Evolutionary conservation across 257 asterid genomes (phyloP).

Genomic region (Solanum appendiculatum): DNA sequence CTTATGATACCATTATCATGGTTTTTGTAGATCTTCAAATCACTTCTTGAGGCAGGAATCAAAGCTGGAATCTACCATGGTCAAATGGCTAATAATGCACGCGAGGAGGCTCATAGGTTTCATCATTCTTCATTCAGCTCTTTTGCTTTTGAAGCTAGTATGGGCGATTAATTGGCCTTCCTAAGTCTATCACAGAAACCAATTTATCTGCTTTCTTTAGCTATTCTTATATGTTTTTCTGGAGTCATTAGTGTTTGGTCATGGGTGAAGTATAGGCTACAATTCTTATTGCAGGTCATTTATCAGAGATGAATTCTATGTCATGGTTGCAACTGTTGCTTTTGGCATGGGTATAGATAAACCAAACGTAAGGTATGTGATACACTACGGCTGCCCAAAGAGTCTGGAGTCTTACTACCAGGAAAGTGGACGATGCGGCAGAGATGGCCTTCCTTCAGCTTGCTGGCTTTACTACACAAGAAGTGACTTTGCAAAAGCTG

Average conservation of each 20-base stretch:
- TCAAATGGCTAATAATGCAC: slow-evolving; percentile 75
- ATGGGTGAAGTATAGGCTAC: not conserved
- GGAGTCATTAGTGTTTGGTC: not conserved
- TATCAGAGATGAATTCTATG: slow-evolving; percentile 87
- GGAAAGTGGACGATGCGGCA: slow-evolving; percentile 97
- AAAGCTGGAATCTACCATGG: slow-evolving; percentile 86
- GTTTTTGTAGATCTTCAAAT: slow-evolving; percentile 44
- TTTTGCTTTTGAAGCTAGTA: not conserved
- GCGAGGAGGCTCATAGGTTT: slow-evolving; percentile 83
- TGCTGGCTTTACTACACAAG: slow-evolving; percentile 81
- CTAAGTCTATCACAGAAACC: not conserved
- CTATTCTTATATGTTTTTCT: not conserved
- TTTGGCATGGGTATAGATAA: slow-evolving; percentile 99
- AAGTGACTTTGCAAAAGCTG: slow-evolving; percentile 75
- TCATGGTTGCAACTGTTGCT: slow-evolving; percentile 94
- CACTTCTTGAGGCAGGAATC: slow-evolving; percentile 47
- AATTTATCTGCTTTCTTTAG: not conserved
- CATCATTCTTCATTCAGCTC: not conserved
- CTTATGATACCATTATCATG: slow-evolving; percentile 1
- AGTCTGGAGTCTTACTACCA: slow-evolving; percentile 96
- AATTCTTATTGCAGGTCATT: slow-evolving; percentile 48
- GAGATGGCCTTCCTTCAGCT: slow-evolving; percentile 87
- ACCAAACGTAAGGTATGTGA: slow-evolving; percentile 82
- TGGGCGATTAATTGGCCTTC: not conserved
- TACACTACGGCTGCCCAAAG: slow-evolving; percentile 97